Evolutionary conservation across 148 eudicot species (phyloP), one percentile per base, ranked within the genome.

Genomic region (Rheum nobile): DNA sequence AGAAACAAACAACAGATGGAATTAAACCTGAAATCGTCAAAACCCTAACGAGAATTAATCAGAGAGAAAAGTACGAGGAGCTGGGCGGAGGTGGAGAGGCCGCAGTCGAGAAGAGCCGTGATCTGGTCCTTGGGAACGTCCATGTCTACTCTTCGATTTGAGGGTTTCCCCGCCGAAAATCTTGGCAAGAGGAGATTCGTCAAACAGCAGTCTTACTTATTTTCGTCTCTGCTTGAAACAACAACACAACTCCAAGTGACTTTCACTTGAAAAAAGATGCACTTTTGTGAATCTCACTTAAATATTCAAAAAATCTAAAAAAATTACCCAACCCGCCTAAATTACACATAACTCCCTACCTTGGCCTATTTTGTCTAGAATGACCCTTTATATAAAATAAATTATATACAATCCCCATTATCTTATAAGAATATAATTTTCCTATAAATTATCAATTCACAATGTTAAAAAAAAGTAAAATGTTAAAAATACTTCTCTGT

Each of bases 121-220:
- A 95, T 83, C 57, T 95, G 91, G 67, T 95, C 98, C 78, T 86
- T 95, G 0, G 90, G 91, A 38, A 85, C 87, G 11, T 95, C 98
- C 98, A 95, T 95, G 2, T 1, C 22, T 32, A 6, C 17, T 13
- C 35, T 12, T 29, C 37, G 70, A 31, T 31, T 65, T 65, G 39
- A 11, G 67, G 26, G 8, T 54, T 54, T 72, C 11, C 54, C 16
- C 34, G 38, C 31, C 24, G 19, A 68, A 68, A 68, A 68, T 35
- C 43, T 68, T 21, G 28, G 28, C 22, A 22, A 24, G 61, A n/a
- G 52, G 4, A 57, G 67, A 57, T 57, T 57, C 17, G 67, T 28
- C 67, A 26, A 57, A 57, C 67, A 12, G 26, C 67, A 26, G 32
- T 4, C 24, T n/a, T 50, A 1, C 10, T 7, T 22, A 8, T 22